phyloP scores from a whole-genome alignment of 2,329 filamentous ascomycete genomes.

The Sordariomycetes sp. region DNA sequence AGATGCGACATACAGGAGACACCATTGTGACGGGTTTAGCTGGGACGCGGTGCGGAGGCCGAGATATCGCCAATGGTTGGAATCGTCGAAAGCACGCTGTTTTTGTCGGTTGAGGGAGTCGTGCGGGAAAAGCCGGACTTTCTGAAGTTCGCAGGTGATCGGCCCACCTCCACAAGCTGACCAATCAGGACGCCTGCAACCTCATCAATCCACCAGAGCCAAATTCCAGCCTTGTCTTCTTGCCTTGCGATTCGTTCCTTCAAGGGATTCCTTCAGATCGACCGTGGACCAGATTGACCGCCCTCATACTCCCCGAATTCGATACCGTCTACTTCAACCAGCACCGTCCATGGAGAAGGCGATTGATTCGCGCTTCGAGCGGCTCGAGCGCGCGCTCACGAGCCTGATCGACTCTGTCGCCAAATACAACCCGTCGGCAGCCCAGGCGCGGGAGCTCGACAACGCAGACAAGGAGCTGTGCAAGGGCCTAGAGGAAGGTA shows the following conservation, averaged over 20 bases:
- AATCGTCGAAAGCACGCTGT: slow-evolving; percentile 17
- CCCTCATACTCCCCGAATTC: neutral
- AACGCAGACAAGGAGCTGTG: slow-evolving; percentile 59
- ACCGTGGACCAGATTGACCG: neutral
- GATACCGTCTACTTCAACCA: neutral
- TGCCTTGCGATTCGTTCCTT: neutral
- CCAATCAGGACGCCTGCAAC: slow-evolving; percentile 8
- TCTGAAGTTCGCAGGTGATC: neutral
- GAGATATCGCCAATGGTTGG: slow-evolving; percentile 14
- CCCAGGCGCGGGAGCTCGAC: slow-evolving; percentile 58
- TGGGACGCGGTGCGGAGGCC: slow-evolving; percentile 12
- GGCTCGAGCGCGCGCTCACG: slow-evolving; percentile 55
- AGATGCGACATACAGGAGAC: slow-evolving; percentile 22
- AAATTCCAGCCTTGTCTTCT: slow-evolving; percentile 1
- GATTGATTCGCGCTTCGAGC: slow-evolving; percentile 53
- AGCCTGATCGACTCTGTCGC: slow-evolving; percentile 69
- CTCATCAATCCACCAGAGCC: neutral
- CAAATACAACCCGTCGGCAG: slow-evolving; percentile 66
- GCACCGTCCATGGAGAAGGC: slow-evolving; percentile 45
- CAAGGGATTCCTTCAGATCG: neutral
- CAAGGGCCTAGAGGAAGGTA: slow-evolving; percentile 55
- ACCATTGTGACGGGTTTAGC: slow-evolving; percentile 26
- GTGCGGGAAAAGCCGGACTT: slow-evolving; percentile 2
- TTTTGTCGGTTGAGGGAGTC: slow-evolving; percentile 7
- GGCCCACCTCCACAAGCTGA: neutral